Base-by-base conservation (phyloP, 2,329 filamentous ascomycete species). In the Phialophora expanda region DNA sequence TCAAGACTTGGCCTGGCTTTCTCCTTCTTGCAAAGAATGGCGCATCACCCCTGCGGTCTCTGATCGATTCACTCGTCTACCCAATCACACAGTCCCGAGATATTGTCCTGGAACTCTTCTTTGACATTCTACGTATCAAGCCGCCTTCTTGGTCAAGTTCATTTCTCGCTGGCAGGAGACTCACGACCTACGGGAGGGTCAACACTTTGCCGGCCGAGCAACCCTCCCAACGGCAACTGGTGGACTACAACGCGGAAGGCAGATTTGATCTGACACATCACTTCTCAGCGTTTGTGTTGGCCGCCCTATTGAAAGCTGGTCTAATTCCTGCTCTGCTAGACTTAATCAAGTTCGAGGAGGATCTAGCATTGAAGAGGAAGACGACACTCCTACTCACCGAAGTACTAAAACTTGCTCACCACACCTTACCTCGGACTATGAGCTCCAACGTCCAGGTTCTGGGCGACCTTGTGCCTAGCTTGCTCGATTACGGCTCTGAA, bases 121-220 rank as follows among this genome's bases (percentile, higher is more conserved):
- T 96, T 72, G 87, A 89, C 72, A 85, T 89, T 22, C 80, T 99
- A 59, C 88, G 94, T 41, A 97, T 99, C 75, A 98, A 98, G 72
- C 90, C 93, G 65, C 88, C 95, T 51, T 89, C 93, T 8, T 99
- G 95, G 95, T 96, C 95, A 7, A 93, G 92, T 0, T 96, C 94
- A 0, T 99, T 97, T 76, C 85, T 99, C 55, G 95, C 96, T 41
- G 96, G 95, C 7, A 87, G 95, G 70, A 86, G 96, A 66, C 82
- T 99, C 55, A 99, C 96, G 0, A 99, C 95, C 0, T 99, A 99
- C 76, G 94, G 93, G n/a, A 87, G 96, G 73, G 93, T 98, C 44
- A 89, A 92, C 7, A 95, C 92, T 67, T 81, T 98, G 59, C 92
- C 91, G 71, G 84, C 88, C 1, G 83, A 88, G 30, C 78, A 82